Evolutionary conservation across 2,329 filamentous ascomycete genomes (phyloP).

Genomic region (Venturiaceae sp.): DNA sequence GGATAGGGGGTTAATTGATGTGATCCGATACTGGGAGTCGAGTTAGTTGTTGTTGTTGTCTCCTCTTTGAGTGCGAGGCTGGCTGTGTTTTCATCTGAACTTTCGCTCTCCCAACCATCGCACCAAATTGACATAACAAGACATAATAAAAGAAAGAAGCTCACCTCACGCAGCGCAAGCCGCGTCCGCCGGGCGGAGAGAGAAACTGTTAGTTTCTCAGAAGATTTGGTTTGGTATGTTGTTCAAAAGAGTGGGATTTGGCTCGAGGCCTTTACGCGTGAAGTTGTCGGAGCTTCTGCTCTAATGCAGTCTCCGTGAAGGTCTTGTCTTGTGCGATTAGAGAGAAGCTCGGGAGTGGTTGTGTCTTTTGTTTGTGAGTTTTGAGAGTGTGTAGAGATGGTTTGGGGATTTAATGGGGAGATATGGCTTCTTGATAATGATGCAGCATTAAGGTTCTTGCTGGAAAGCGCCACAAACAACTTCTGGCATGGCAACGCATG

Average conservation of each 20-base stretch:
- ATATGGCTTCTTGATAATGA: not conserved
- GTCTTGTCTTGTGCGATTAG: not conserved
- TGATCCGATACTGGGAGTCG: slow-evolving; percentile 29
- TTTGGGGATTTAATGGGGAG: not conserved
- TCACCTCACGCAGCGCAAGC: slow-evolving; percentile 79
- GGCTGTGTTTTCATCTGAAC: not conserved
- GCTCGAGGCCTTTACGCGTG: not conserved
- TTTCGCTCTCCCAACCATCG: not conserved
- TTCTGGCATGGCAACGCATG: not conserved
- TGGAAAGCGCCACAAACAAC: not conserved
- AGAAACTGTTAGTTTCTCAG: slow-evolving; percentile 15
- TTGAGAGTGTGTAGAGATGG: not conserved
- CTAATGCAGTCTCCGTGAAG: not conserved
- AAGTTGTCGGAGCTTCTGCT: not conserved
- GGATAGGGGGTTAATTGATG: slow-evolving; percentile 36
- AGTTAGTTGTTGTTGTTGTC: slow-evolving; percentile 14
- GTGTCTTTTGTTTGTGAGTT: not conserved
- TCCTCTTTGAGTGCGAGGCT: not conserved
- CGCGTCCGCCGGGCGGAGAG: slow-evolving; percentile 62
- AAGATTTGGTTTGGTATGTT: not conserved
- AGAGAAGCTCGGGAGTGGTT: not conserved
- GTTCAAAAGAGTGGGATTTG: not conserved
- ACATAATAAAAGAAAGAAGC: slow-evolving; percentile 12
- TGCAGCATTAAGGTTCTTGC: too few relatives aligned
- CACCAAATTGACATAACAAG: not conserved